phyloP scores from a whole-genome alignment of 2,329 filamentous ascomycete genomes.

The Penicillium nordicum region DNA sequence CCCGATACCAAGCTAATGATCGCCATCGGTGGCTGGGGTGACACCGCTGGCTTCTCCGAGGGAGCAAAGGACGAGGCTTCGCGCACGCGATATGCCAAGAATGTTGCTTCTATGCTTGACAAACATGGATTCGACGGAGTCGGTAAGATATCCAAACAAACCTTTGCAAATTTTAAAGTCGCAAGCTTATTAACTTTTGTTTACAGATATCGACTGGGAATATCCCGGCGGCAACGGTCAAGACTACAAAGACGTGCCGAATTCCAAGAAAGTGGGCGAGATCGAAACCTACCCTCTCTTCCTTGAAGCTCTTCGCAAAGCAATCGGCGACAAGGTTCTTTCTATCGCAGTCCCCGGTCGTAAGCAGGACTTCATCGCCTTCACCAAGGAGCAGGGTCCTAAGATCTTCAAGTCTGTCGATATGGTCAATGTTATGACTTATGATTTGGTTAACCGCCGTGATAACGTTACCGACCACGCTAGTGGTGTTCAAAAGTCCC shows the following conservation, averaged over 20 bases:
- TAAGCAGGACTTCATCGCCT: slow-evolving; percentile 65
- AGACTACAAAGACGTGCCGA: slow-evolving; percentile 63
- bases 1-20: slow-evolving; percentile 62
- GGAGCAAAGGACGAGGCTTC: slow-evolving; percentile 53
- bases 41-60: slow-evolving; percentile 59
- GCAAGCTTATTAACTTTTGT: slow-evolving; percentile 17
- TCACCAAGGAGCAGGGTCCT: slow-evolving; percentile 54
- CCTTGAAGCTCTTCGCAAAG: slow-evolving; percentile 55
- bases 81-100: slow-evolving; percentile 59
- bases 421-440: slow-evolving; percentile 68
- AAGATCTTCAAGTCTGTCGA: slow-evolving; percentile 60
- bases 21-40: slow-evolving; percentile 73
- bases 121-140: slow-evolving; percentile 63
- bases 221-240: slow-evolving; percentile 62
- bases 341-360: slow-evolving; percentile 66
- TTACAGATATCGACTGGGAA: slow-evolving; percentile 64
- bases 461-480: slow-evolving; percentile 64
- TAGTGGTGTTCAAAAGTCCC: slow-evolving; percentile 57
- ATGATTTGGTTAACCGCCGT: slow-evolving; percentile 69
- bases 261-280: slow-evolving; percentile 57
- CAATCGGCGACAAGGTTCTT: slow-evolving; percentile 60
- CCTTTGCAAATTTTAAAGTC: background rate
- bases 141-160: slow-evolving; percentile 37
- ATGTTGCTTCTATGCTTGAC: slow-evolving; percentile 62
- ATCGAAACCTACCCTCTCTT: slow-evolving; percentile 61